Percentiles rank a stretch among this genome's conserved stretches.
Evolutionary conservation across 2,329 filamentous ascomycete species (phyloP).

Genomic region (Penicillium sp.): DNA sequence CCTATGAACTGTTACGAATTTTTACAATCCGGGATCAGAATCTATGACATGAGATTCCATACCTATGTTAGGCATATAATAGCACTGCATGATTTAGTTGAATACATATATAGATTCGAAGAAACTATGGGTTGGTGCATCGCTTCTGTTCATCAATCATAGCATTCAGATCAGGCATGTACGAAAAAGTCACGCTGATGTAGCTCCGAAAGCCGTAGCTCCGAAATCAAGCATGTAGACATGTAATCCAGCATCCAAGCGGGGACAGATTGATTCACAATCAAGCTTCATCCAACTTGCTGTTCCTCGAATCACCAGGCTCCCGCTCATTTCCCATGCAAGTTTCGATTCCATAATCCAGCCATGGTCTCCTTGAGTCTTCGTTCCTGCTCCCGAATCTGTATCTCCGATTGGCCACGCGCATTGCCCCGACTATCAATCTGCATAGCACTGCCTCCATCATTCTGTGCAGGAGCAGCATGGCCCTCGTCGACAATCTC

Average conservation of each 20-base stretch:
- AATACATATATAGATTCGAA: neutral
- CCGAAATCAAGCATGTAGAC: neutral
- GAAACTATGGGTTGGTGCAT: neutral
- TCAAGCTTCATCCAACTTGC: neutral
- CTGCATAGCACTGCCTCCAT: slow-evolving; percentile 42
- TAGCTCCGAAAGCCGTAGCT: neutral
- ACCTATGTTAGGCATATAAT: neutral
- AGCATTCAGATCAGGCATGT: slow-evolving; percentile 9
- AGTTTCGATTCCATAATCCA: slow-evolving; percentile 54
- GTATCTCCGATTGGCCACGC: slow-evolving; percentile 62
- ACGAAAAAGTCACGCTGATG: neutral
- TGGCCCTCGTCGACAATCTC: slow-evolving; percentile 40
- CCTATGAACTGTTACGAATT: neutral
- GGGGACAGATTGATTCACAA: neutral
- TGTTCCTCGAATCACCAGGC: neutral
- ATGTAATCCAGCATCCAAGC: neutral
- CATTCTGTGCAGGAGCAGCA: slow-evolving; percentile 1
- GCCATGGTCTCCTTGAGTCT: slow-evolving; percentile 60
- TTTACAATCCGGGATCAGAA: neutral
- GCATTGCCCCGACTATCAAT: slow-evolving; percentile 62
- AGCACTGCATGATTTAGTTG: neutral
- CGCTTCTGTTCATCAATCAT: slow-evolving; percentile 10
- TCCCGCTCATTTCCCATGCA: slow-evolving; percentile 20
- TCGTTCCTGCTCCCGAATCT: slow-evolving; percentile 62
- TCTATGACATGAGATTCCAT: neutral